Percentiles rank a stretch among this genome's conserved stretches.
These are phyloP conservation scores for Carex arenaria DNA, from an alignment of 202 grass and related monocot genomes.

Conservation along the genomic window DNA sequence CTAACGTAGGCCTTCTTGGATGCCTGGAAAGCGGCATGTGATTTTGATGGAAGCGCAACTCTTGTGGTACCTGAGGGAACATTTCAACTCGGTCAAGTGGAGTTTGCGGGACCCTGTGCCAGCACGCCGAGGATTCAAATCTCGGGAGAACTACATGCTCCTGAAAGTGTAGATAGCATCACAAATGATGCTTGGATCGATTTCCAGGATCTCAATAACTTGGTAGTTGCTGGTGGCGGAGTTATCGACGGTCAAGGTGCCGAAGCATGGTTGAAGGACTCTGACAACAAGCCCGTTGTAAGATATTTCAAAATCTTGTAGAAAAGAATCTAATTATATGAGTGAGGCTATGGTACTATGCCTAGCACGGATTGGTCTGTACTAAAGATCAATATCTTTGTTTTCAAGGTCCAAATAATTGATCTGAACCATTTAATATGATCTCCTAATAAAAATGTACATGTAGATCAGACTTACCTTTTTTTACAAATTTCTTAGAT, in stretches of 20 bases:
- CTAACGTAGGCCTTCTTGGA: conserved; percentile 13
- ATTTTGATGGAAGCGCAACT: conserved; percentile 1
- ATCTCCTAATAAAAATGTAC: too few species aligned
- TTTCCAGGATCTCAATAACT: conserved; percentile 9
- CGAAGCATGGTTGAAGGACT: conserved; percentile 5
- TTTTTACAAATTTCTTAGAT: too few species aligned
- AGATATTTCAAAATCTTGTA: neutral
- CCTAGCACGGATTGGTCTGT: too few species aligned
- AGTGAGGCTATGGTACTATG: too few species aligned
- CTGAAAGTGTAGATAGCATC: neutral
- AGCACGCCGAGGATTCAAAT: conserved; percentile 8
- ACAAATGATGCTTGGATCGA: conserved; percentile 11
- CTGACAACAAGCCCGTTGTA: conserved; percentile 15
- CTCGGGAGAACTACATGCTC: conserved; percentile 10
- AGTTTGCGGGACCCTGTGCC: conserved; percentile 25
- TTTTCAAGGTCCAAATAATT: too few species aligned
- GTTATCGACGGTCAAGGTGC: conserved; percentile 23
- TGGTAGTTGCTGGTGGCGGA: conserved; percentile 20
- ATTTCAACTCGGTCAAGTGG: conserved; percentile 1
- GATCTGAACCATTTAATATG: too few species aligned
- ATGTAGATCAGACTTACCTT: too few species aligned
- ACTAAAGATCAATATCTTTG: too few species aligned
- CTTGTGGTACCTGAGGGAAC: conserved; percentile 8
- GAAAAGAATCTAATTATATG: neutral
- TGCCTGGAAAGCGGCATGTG: conserved; percentile 29